phyloP scores from a whole-genome alignment of 1,139 yeast genomes.

The Suhomyces chickasaworum region DNA sequence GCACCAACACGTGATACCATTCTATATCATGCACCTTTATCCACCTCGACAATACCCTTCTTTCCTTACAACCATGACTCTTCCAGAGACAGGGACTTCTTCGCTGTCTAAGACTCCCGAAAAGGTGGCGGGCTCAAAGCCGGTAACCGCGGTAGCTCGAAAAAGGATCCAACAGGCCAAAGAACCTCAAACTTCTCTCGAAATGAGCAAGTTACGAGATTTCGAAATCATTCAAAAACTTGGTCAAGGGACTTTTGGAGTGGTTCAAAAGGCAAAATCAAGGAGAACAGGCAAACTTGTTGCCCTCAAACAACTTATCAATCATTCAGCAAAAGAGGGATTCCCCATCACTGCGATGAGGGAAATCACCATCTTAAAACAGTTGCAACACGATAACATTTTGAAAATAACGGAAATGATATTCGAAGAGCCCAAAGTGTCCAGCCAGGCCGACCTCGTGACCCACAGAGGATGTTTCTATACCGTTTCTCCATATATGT shows the following conservation, averaged over 20 bases:
- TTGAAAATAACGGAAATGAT: conserved; percentile 83
- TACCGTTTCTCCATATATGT: conserved; percentile 93
- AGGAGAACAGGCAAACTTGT: conserved; percentile 36
- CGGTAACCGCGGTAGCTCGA: conserved; percentile 4
- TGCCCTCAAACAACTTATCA: conserved; percentile 74
- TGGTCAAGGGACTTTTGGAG: conserved; percentile 54
- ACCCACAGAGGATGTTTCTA: conserved; percentile 61
- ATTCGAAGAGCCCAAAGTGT: conserved; percentile 56
- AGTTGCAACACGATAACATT: conserved; percentile 68
- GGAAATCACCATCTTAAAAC: conserved; percentile 82
- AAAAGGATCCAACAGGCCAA: conserved; percentile 10
- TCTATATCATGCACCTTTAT: not conserved
- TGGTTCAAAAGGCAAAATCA: conserved; percentile 47
- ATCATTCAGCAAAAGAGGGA: conserved; percentile 85
- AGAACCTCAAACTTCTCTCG: conserved; percentile 17
- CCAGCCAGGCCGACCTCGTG: conserved; percentile 34
- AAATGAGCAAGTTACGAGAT: conserved; percentile 37
- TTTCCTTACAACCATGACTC: not conserved
- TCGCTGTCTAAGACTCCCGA: not conserved
- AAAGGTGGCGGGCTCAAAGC: not conserved
- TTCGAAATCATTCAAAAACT: conserved; percentile 41
- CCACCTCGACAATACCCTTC: not conserved
- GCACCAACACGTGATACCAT: not conserved
- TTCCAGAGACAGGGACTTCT: conserved; percentile 2
- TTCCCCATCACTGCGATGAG: conserved; percentile 95